A percentile compares a stretch with the other conserved stretches of the same genome.
These are phyloP conservation scores for Pseudocercospora pini-densiflorae DNA, from an alignment of 2,329 filamentous ascomycete genomes.

Conservation along the genomic window DNA sequence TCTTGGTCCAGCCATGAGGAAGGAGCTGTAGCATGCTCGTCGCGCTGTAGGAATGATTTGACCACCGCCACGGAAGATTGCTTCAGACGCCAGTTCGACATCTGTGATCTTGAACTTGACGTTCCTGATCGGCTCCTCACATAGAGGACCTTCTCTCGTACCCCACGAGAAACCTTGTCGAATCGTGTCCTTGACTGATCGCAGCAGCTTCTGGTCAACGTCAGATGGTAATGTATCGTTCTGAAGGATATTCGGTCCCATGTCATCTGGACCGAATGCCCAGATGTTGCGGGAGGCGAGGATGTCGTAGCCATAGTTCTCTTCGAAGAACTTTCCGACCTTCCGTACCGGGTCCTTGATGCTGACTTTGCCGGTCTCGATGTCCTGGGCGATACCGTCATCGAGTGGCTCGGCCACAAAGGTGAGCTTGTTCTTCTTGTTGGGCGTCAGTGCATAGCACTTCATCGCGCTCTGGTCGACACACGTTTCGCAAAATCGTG, in stretches of 20 bases:
- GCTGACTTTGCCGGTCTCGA: slow-evolving; percentile 85
- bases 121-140: slow-evolving; percentile 98
- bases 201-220: slow-evolving; percentile 89
- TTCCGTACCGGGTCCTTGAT: slow-evolving; percentile 93
- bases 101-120: slow-evolving; percentile 97
- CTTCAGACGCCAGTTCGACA: slow-evolving; percentile 80
- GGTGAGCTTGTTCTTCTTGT: slow-evolving; percentile 99
- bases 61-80: slow-evolving; percentile 92
- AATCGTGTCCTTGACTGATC: slow-evolving; percentile 87
- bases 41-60: slow-evolving; percentile 97
- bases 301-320: slow-evolving; percentile 96
- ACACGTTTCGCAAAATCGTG: slow-evolving; percentile 96
- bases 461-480: slow-evolving; percentile 97
- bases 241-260: slow-evolving; percentile 91
- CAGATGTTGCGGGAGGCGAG: slow-evolving; percentile 94
- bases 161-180: slow-evolving; percentile 98
- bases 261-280: slow-evolving; percentile 97
- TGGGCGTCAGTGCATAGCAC: slow-evolving; percentile 96
- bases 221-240: slow-evolving; percentile 95
- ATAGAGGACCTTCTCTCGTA: slow-evolving; percentile 90
- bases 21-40: slow-evolving; percentile 91
- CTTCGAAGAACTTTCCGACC: slow-evolving; percentile 95
- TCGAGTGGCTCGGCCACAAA: slow-evolving; percentile 98
- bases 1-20: slow-evolving; percentile 93
- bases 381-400: slow-evolving; percentile 91